A percentile compares a stretch with the other conserved stretches of the same genome.
Conservation (phyloP, 352 stramenopile genomes). For the Globisporangium acanthophoron region DNA sequence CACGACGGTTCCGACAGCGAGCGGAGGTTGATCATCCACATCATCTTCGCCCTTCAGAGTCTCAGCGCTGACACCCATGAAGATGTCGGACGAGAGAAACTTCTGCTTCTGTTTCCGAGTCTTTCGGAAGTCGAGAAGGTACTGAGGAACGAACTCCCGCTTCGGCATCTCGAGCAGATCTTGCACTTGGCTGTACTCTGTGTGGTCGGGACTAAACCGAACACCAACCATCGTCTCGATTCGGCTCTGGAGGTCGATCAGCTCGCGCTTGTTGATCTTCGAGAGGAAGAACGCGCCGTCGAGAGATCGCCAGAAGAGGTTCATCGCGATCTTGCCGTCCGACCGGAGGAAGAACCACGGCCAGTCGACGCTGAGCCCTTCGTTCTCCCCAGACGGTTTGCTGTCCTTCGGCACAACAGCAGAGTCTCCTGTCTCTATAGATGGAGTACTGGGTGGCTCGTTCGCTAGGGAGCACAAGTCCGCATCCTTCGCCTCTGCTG, state of each 20-base stretch:
- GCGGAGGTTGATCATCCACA: conserved; percentile 36
- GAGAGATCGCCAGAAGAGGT: conserved; percentile 73
- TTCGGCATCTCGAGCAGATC: conserved; percentile 38
- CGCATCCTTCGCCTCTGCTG: not conserved
- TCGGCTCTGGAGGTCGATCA: conserved; percentile 23
- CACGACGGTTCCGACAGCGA: conserved; percentile 56
- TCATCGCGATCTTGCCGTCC: conserved; percentile 82
- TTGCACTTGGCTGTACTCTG: conserved; percentile 31
- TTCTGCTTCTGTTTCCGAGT: conserved; percentile 45
- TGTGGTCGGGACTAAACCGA: conserved; percentile 21
- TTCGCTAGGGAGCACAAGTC: not conserved
- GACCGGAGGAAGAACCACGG: conserved; percentile 73
- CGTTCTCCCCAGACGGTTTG: conserved; percentile 6
- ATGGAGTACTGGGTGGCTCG: not conserved
- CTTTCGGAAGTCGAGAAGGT: conserved; percentile 46
- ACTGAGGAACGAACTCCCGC: conserved; percentile 35
- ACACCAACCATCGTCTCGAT: conserved; percentile 32
- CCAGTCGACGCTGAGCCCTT: conserved; percentile 53
- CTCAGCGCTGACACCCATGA: conserved; percentile 38
- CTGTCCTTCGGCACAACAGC: not conserved
- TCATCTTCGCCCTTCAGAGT: conserved; percentile 26
- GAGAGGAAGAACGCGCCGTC: conserved; percentile 56
- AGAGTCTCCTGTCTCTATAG: not conserved
- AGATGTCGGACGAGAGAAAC: conserved; percentile 52
- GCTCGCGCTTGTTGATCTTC: conserved; percentile 37